Conservation (phyloP, 129 eudicot species). For the Artemisia argyi region DNA sequence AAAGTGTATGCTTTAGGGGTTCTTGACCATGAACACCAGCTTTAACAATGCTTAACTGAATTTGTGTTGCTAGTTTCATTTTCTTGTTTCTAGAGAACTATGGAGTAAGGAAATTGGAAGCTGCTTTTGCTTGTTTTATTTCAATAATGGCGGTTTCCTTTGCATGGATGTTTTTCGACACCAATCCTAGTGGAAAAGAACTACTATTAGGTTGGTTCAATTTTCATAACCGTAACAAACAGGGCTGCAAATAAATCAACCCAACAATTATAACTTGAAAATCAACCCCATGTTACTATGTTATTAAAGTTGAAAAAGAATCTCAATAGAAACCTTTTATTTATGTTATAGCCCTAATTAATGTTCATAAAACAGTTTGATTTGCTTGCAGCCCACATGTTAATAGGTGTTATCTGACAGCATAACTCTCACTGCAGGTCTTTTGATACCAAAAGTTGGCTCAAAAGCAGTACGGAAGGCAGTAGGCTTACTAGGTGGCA, state of each 20-base stretch:
- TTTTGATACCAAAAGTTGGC: slow-evolving; percentile 56
- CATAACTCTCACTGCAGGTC: slow-evolving; percentile 38
- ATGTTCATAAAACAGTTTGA: background rate
- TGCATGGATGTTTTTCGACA: slow-evolving; percentile 75
- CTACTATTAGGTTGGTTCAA: slow-evolving; percentile 46
- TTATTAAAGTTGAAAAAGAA: background rate
- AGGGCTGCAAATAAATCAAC: slow-evolving; percentile 15
- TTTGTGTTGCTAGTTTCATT: slow-evolving; percentile 47
- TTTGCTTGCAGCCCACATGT: slow-evolving; percentile 16
- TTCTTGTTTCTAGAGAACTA: slow-evolving; percentile 77
- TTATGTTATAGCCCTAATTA: background rate
- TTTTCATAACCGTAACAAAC: background rate
- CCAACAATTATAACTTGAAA: background rate
- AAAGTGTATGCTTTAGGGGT: too few species aligned
- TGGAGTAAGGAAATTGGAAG: slow-evolving; percentile 82
- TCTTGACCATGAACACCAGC: background rate
- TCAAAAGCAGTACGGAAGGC: slow-evolving; percentile 52
- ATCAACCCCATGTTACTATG: background rate
- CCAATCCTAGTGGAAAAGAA: slow-evolving; percentile 58
- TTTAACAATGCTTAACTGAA: background rate
- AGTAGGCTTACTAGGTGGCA: slow-evolving; percentile 73
- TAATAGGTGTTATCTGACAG: background rate
- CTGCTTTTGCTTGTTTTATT: slow-evolving; percentile 64
- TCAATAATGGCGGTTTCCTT: slow-evolving; percentile 67
- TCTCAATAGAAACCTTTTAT: too few species aligned